These are phyloP conservation scores for Ilyonectria mors-panacis DNA, from an alignment of 2,329 filamentous ascomycete species.

Conservation along the genomic window DNA sequence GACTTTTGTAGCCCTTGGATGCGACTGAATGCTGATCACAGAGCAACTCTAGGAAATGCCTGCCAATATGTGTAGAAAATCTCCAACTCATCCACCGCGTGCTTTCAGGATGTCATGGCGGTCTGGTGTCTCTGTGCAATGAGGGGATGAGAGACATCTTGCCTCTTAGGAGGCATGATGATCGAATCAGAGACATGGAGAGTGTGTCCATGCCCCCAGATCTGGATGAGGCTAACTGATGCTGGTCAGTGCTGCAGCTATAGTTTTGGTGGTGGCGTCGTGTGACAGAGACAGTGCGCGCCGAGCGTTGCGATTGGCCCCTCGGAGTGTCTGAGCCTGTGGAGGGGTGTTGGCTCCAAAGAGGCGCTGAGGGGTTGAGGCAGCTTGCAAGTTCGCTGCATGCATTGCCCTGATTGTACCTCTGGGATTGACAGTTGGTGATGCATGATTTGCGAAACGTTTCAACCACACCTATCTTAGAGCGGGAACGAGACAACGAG, in stretches of 20 bases:
- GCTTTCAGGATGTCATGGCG: conserved; percentile 17
- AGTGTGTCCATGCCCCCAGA: conserved; percentile 25
- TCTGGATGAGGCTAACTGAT: conserved; percentile 38
- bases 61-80: conserved; percentile 7
- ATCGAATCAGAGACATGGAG: conserved; percentile 30
- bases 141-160: conserved; percentile 34
- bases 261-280: conserved; percentile 34
- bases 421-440: background rate
- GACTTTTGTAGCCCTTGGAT: background rate
- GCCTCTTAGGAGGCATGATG: conserved; percentile 25
- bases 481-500: background rate
- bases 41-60: conserved; percentile 1
- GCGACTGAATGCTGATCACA: conserved; percentile 10
- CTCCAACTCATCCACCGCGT: background rate
- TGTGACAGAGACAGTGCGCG: conserved; percentile 35
- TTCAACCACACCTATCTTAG: background rate
- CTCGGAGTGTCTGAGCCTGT: conserved; percentile 5
- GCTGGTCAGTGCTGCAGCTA: conserved; percentile 36
- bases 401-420: background rate
- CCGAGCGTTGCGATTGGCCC: conserved; percentile 27
- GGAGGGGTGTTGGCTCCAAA: conserved; percentile 6
- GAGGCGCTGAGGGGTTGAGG: background rate
- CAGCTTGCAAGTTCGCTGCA: conserved; percentile 6
- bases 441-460: background rate
- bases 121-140: conserved; percentile 10